Base-by-base conservation (phyloP, 768 basidiomycete species). In the Mycena pura region DNA sequence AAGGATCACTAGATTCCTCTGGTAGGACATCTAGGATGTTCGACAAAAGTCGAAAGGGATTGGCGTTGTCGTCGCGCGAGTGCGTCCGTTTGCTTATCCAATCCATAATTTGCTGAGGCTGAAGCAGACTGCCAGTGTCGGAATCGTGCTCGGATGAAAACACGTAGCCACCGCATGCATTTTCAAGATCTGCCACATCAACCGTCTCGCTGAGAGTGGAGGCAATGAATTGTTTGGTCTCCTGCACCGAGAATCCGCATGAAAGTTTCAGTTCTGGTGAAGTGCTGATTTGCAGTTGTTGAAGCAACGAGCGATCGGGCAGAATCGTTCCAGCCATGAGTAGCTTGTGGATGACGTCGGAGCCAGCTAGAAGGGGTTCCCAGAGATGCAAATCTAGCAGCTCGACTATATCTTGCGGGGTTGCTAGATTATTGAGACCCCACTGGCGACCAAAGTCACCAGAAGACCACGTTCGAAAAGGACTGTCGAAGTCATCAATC, bases 211-310 rank as follows among this genome's bases (percentile, higher is more conserved):
- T 29, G 11, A 62, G 19, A 5, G 45, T 9, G n/a, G 38, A 11
- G 0, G 4, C 9, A 11, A 41, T 14, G 13, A 62, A 50, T 6
- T 49, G 21, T 6, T 19, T 11, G 1, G 60, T 32, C 10, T 62
- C 60, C 2, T 34, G 7, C 21, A 55, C 40, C 5, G 53, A 28
- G n/a, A 62, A 62, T 10, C 60, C 60, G 17, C 44, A 56, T 11
- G 43, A 49, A n/a, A 10, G 1, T 6, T 47, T 17, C 11, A 43
- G 11, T 9, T 5, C 28, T 2, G 43, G 51, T 1, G 27, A 21
- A 8, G 11, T 36, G 10, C 10, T 15, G 32, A 40, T 45, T 27
- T 53, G 13, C 11, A 59, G 3, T 17, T 11, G 1, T 2, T 14
- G 47, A 3, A 49, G 39, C 21, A 28, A 29, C 13, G 3, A 4